Evolutionary conservation across 2,329 filamentous ascomycete genomes (phyloP), one percentile per base, ranked within the genome.

Genomic region (Trichophyton equinum): DNA sequence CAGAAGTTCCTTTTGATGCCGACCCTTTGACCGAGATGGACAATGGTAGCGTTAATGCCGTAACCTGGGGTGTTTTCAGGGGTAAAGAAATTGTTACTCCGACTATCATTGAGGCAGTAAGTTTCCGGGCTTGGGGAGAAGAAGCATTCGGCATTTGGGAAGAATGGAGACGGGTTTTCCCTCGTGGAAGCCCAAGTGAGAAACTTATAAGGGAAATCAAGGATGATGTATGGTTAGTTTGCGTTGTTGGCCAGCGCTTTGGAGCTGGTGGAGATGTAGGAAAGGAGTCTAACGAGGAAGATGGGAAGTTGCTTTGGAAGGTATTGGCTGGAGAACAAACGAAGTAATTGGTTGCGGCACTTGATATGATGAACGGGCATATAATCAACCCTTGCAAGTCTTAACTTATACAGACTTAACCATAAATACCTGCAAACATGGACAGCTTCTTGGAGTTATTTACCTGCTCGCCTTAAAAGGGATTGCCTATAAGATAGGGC

Each of bases 61-160:
- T 99, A 1, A 99, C 94, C 0, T 97, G 92, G 92, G 92, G 92
- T 58, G 89, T 91, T 0, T 97, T 97, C 75, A 87, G 89, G 0
- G 90, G 90, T 47, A 96, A 96, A 76, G 92, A 97, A 74, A 97
- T 97, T 70, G 83, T 95, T 62, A 95, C 91, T 22, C 92, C 92
- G 2, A 97, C 92, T 1, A 97, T 97, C 70, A 95, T 97, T 68
- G 92, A 97, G 72, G 89, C 91, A 67, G 89, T 96, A 58, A 94
- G 88, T 71, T 97, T 97, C 80, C 82, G 85, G 64, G 90, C 91
- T 6, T 99, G 94, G 94, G 83, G 85, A 61, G 94, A 97, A 71
- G 94, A 99, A 79, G 92, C 94, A 0, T 99, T 94, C 76, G 87
- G 87, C 36, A 96, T 97, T 69, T 97, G 92, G 88, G 82, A 80